phyloP scores from a whole-genome alignment of 192 early-diverging fungal genomes.

The Coemansia sp. region DNA sequence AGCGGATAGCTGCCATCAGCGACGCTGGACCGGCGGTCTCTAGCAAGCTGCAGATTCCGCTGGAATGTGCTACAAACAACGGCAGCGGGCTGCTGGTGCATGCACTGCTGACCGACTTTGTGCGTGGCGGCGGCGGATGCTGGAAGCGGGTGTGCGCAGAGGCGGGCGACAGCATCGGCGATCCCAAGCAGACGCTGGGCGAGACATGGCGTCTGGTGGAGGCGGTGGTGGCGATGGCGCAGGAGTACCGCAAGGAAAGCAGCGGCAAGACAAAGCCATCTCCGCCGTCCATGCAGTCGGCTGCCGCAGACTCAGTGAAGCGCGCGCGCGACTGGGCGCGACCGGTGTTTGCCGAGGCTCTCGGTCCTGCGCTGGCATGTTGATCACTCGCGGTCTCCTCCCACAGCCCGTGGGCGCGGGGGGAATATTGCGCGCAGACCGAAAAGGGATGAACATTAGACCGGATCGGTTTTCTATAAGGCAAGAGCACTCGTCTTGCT shows the following conservation, averaged over 20 bases:
- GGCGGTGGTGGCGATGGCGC: conserved; percentile 37
- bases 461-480: no score
- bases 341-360: conserved; percentile 17
- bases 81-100: conserved; percentile 36
- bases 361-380: not conserved
- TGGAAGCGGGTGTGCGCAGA: conserved; percentile 20
- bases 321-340: conserved; percentile 33
- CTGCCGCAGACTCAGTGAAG: not conserved
- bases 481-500: no score
- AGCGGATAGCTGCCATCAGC: not conserved
- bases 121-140: conserved; percentile 20
- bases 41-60: conserved; percentile 19
- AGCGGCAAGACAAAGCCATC: conserved; percentile 5
- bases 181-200: conserved; percentile 19
- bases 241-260: conserved; percentile 11
- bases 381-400: no score
- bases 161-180: conserved; percentile 25
- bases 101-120: conserved; percentile 32
- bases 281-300: no score
- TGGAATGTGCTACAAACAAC: conserved; percentile 31
- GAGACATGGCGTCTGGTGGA: conserved; percentile 21
- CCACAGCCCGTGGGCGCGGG: no score
- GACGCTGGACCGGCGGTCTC: conserved; percentile 14
- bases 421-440: no score
- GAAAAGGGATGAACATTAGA: no score